Evolutionary conservation across 2,329 filamentous ascomycete species (phyloP), one percentile per base, ranked within the genome.

Genomic region (Akanthomyces muscarius): DNA sequence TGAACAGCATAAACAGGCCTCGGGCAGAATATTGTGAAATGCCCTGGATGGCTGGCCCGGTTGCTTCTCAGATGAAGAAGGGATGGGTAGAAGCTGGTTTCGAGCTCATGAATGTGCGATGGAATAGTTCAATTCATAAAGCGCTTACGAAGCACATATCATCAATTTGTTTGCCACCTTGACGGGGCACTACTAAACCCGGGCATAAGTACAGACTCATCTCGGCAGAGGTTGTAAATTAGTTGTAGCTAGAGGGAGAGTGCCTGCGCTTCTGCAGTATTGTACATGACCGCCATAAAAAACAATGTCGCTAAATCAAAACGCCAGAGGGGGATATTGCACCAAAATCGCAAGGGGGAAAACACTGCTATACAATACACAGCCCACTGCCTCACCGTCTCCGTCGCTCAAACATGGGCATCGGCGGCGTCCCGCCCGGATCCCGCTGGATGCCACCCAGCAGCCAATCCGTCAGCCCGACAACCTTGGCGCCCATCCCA

Each of bases 391-490:
- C 61, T 59, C 67, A 68, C 61, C 65, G 67, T 28, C 74, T 53
- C 16, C 74, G 48, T 25, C 69, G 69, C 62, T 74, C 71, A 68
- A 76, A 77, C 71, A 72, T 72, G 23, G 75, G 75, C 66, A 75
- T 69, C 36, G 72, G 74, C 41, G 72, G 73, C 36, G 69, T 70
- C 42, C 72, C 72, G 8, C 67, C 65, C 5, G 75, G 72, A 54
- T 73, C 68, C 50, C 68, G 72, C 68, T 93, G 89, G 57, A 89
- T 89, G 2, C 93, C 92, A 2, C 93, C 92, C 45, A 98, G 81
- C 66, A 99, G 77, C 94, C 95, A 98, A 73, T 99, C 95, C 18
- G 95, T 97, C 67, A 98, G 79, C 16, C 90, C 92, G 18, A 98
- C 92, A 23, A 99, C 90, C 71, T 89, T 91, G 25, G 91, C 89